Base-by-base conservation (phyloP, 495 filamentous ascomycete species). In the Neurospora terricola region DNA sequence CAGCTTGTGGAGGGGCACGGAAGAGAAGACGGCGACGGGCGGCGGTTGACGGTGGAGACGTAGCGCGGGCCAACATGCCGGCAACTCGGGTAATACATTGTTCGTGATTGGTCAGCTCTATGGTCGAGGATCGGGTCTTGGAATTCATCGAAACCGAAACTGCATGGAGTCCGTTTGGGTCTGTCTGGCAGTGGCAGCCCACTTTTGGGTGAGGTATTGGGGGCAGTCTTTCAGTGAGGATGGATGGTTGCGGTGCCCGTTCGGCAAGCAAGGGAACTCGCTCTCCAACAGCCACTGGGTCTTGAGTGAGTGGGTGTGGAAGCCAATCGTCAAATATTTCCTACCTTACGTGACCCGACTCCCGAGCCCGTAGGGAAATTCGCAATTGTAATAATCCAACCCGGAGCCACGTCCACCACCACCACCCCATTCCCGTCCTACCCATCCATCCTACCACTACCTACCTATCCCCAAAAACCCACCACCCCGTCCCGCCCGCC, bases 31-130 rank as follows among this genome's bases (percentile, higher is more conserved):
- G 54, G 27, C 54, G 54, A 34, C 54, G 23, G 27, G 27, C 54
- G 27, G 54, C 54, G 54, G 54, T 34, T 66, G 54, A 66, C 6
- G 27, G 54, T 66, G 54, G 54, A 34, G 54, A 66, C 14, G 27
- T 66, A 37, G 39, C 71, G 75, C 73, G 75, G 74, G 70, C 74
- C 69, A 71, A 71, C 27, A 66, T 70, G 73, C 77, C 77, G 79
- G 79, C 76, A 80, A 79, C 76, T 79, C 79, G 79, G 77, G 75
- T 80, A 78, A 80, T 78, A 59, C 72, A 66, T 68, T 16, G 4
- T 16, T 45, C 30, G 62, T 79, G 77, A 80, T 80, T 79, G 77
- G 77, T 34, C 39, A 16, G 62, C 7, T 0, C 73, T 37, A 38
- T 72, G 9, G 14, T 66, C 27, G 54, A 74, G 73, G 69, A 43